phyloP scores from a whole-genome alignment of 345 rosid genomes.

The Populus deltoides region DNA sequence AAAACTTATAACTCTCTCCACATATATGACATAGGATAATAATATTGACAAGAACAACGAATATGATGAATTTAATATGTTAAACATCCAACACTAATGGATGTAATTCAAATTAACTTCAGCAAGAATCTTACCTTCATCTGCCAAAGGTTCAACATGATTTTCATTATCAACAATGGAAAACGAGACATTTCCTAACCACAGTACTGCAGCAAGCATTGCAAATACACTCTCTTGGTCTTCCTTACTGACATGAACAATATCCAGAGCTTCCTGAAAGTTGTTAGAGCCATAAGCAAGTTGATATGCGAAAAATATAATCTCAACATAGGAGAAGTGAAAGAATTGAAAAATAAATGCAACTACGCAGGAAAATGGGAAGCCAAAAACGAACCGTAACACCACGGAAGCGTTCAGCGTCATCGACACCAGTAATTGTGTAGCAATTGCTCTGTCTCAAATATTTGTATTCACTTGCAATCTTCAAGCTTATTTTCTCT shows the following conservation, averaged over 20 bases:
- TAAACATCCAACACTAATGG: not conserved
- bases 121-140: slow-evolving; percentile 66
- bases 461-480: slow-evolving; percentile 72
- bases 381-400: slow-evolving; percentile 54
- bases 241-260: slow-evolving; percentile 93
- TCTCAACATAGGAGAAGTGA: not conserved
- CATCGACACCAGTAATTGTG: slow-evolving; percentile 75
- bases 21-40: not conserved
- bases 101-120: slow-evolving; percentile 1
- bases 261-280: slow-evolving; percentile 85
- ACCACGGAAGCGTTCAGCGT: slow-evolving; percentile 61
- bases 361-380: slow-evolving; percentile 6
- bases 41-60: not conserved
- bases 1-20: not conserved
- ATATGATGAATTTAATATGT: not conserved
- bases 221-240: slow-evolving; percentile 94
- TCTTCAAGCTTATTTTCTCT: slow-evolving; percentile 83
- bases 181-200: slow-evolving; percentile 92
- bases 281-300: slow-evolving; percentile 19
- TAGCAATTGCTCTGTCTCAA: slow-evolving; percentile 85
- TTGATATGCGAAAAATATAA: slow-evolving; percentile 4
- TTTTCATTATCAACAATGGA: slow-evolving; percentile 80
- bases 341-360: slow-evolving; percentile 6
- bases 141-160: slow-evolving; percentile 77
- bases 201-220: slow-evolving; percentile 95